These are phyloP conservation scores for Fusarium pseudoanthophilum DNA, from an alignment of 2,329 filamentous ascomycete species.

Conservation along the genomic window DNA sequence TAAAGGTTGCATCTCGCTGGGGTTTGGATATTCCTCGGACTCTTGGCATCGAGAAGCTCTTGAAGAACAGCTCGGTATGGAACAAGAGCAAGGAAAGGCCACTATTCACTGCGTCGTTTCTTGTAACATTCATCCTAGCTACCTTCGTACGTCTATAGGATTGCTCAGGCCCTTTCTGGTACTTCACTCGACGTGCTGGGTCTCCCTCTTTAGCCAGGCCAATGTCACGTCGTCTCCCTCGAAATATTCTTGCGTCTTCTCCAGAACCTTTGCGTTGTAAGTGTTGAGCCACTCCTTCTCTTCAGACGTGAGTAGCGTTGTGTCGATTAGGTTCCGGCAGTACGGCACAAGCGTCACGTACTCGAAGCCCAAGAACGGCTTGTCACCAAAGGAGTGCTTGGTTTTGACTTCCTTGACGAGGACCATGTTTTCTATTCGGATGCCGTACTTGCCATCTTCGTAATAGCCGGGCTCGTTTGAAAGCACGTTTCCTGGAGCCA, in stretches of 20 bases:
- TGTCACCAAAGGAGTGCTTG: conserved; percentile 88
- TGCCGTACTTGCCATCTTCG: conserved; percentile 93
- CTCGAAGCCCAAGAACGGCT: conserved; percentile 94
- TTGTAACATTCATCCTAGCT: conserved; percentile 77
- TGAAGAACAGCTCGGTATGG: conserved; percentile 55
- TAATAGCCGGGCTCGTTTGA: conserved; percentile 98
- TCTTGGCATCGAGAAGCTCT: conserved; percentile 51
- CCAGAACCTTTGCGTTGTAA: conserved; percentile 82
- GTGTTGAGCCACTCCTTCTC: conserved; percentile 90
- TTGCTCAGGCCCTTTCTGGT: conserved; percentile 37
- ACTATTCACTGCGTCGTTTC: conserved; percentile 75
- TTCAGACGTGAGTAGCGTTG: conserved; percentile 72
- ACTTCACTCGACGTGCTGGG: conserved; percentile 65
- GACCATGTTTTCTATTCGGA: conserved; percentile 95
- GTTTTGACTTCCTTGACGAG: conserved; percentile 92
- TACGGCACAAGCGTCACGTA: conserved; percentile 98
- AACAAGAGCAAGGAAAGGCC: conserved; percentile 66
- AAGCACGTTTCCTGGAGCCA: conserved; percentile 92
- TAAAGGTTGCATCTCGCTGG: conserved; percentile 56
- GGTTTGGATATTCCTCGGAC: conserved; percentile 55
- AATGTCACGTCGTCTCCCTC: conserved; percentile 75
- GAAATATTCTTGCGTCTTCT: conserved; percentile 84
- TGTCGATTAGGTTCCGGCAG: conserved; percentile 87
- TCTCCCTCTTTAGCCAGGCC: conserved; percentile 89
- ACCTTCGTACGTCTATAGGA: conserved; percentile 58